These are phyloP conservation scores for Claviceps monticola DNA, from an alignment of 2,329 filamentous ascomycete genomes.

Conservation along the genomic window DNA sequence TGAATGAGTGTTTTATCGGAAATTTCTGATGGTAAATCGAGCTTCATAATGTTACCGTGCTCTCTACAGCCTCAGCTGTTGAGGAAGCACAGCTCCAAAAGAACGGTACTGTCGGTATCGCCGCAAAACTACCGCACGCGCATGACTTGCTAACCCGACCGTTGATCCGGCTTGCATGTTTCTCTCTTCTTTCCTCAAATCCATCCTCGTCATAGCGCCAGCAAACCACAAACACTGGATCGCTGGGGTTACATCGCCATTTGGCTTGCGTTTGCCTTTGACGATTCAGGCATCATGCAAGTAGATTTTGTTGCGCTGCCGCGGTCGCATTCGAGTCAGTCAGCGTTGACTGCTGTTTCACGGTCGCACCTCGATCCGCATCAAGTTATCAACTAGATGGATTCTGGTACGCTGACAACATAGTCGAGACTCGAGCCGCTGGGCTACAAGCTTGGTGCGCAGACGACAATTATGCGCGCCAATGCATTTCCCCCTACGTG, in stretches of 20 bases:
- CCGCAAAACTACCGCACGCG: not conserved
- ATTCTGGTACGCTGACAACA: constrained; percentile 17
- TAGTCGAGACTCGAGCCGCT: constrained; percentile 24
- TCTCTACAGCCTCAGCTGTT: too few species aligned
- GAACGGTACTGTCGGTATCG: not conserved
- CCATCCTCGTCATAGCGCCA: not conserved
- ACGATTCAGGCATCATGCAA: not conserved
- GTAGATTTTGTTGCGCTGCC: constrained; percentile 1
- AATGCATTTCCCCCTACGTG: too few species aligned
- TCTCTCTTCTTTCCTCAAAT: not conserved
- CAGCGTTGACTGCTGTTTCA: constrained; percentile 14
- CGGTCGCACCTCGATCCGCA: too few species aligned
- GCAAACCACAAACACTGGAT: not conserved
- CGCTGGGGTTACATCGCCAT: not conserved
- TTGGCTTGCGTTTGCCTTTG: not conserved
- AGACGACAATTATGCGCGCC: too few species aligned
- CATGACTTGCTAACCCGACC: not conserved
- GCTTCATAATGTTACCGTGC: too few species aligned
- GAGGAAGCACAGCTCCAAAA: too few species aligned
- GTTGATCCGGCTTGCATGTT: not conserved
- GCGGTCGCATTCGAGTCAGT: constrained; percentile 14
- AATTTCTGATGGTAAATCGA: too few species aligned
- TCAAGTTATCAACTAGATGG: too few species aligned
- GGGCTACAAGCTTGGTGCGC: constrained; percentile 13
- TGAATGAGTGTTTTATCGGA: too few species aligned